Base-by-base conservation (phyloP, 305 asterid genomes). In the Fraxinus sp. region DNA sequence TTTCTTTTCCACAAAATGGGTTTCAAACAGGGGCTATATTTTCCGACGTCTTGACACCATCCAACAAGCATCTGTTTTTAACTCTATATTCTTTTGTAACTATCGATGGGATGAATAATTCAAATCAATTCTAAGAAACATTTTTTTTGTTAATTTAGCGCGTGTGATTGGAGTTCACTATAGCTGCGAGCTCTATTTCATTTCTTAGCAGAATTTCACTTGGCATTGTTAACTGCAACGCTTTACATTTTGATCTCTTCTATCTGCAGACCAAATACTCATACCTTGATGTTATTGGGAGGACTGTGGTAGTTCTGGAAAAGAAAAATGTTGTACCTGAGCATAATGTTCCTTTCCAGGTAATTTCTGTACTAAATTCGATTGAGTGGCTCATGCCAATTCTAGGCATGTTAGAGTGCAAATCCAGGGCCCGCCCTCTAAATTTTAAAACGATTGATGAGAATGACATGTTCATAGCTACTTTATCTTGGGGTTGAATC, bases 341-440 rank as follows among this genome's bases (percentile, higher is more conserved):
- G 83, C 98, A 96, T 86, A 91, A 93, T 84, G 80, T 89, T 87
- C 95, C 93, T 83, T 93, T 96, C 92, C 99, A 94, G 99, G 99
- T 96, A 90, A 89, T 80, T 73, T 76, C 71, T 81, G 74, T 78
- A 78, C 72, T 52, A 35, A 76, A 46, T 49, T 10, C 49, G 36
- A 22, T 39, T 66, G 26, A 46, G 28, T 30, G 37, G 64, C 35
- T 76, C 8, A 26, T 68, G 74, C 36, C 74, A 22, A 26, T 26
- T 68, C 74, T 68, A 28, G 74, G 37, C 74, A 26, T 24, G 14
- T 64, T 64, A 3, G 2, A 22, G 66, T 28, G 75, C 76, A 72
- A 36, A 44, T 44, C 24, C n/a, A 49, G 9, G 68, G 32, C n/a
- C 52, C 7, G 33, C 14, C n/a, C 24, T 41, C 11, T 10, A 41